phyloP scores from a whole-genome alignment of 2,329 filamentous ascomycete genomes.

The Talaromyces atroroseus region DNA sequence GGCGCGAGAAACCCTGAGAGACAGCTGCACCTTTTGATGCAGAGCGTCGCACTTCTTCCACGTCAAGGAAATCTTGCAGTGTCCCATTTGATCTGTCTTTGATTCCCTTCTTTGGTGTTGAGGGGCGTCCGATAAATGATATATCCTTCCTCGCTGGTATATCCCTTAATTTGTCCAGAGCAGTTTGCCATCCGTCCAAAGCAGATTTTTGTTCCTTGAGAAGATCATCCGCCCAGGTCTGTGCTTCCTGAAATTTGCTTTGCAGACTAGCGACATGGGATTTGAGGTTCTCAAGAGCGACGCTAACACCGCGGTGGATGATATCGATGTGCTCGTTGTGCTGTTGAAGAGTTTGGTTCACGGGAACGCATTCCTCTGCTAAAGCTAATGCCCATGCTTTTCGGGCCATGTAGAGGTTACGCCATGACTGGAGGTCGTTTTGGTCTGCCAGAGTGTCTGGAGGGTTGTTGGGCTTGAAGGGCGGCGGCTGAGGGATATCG shows the following conservation, averaged over 20 bases:
- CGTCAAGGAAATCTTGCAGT: slow-evolving; percentile 70
- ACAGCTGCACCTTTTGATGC: slow-evolving; percentile 58
- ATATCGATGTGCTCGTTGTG: slow-evolving; percentile 43
- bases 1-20: slow-evolving; percentile 55
- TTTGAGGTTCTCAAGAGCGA: slow-evolving; percentile 71
- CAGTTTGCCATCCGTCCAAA: slow-evolving; percentile 40
- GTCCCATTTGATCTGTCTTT: slow-evolving; percentile 50
- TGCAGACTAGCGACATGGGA: slow-evolving; percentile 43
- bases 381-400: slow-evolving; percentile 71
- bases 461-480: slow-evolving; percentile 55
- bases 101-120: slow-evolving; percentile 34
- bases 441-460: slow-evolving; percentile 81
- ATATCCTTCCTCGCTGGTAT: slow-evolving; percentile 43
- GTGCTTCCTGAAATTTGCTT: slow-evolving; percentile 42
- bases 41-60: slow-evolving; percentile 66
- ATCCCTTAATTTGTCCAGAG: slow-evolving; percentile 32
- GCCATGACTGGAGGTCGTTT: slow-evolving; percentile 81
- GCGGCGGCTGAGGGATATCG: slow-evolving; percentile 49
- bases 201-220: slow-evolving; percentile 40
- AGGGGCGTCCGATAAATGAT: slow-evolving; percentile 34
- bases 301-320: slow-evolving; percentile 70
- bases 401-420: slow-evolving; percentile 73
- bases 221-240: slow-evolving; percentile 41
- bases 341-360: slow-evolving; percentile 58
- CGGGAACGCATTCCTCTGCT: slow-evolving; percentile 61